Evolutionary conservation across 257 asterid species (phyloP), one percentile per base, ranked within the genome.

Genomic region (Primulina huaijiensis): DNA sequence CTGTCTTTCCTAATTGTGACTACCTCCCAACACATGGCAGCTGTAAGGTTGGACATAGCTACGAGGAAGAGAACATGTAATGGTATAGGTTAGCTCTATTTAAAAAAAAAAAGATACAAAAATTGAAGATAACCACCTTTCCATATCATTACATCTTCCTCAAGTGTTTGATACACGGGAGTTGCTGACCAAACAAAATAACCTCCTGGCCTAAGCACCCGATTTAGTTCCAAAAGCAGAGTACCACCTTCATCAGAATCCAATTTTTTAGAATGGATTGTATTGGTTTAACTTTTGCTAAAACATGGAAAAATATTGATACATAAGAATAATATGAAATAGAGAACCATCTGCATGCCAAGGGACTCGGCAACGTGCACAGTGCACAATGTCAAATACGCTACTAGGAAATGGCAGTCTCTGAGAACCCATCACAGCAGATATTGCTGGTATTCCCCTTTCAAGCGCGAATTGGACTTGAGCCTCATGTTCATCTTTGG

Each of bases 311-410:
- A 60, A 14, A 56, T 59, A 35, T 25, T 29, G 60, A 53, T 25
- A 55, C 40, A 74, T 17, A 1, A 57, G 43, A 66, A 63, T 37
- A 31, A 4, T 29, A 57, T 66, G 50, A 38, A 23, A 52, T 73
- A 69, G 57, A 33, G 70, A 61, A 91, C 97, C 97, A 78, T 87
- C 90, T 21, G 71, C 87, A 35, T 92, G 96, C 96, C 98, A 89
- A 57, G 94, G 95, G 76, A 92, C 96, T 86, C 96, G 82, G 82
- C 96, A 89, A 29, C 96, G 96, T n/a, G 96, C 96, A 59, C 98
- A 92, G 73, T 92, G 98, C 78, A 92, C 89, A 12, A 86, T 67
- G 35, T 89, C 98, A 40, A 92, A 89, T 64, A 92, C 96, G 74
- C 86, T 79, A 78, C 98, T 81, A 16, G 96, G 96, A 79, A 87